A percentile compares a stretch with the other conserved stretches of the same genome.
phyloP scores from a whole-genome alignment of 73 alveolate species.

The Tetrahymena malaccensis region DNA sequence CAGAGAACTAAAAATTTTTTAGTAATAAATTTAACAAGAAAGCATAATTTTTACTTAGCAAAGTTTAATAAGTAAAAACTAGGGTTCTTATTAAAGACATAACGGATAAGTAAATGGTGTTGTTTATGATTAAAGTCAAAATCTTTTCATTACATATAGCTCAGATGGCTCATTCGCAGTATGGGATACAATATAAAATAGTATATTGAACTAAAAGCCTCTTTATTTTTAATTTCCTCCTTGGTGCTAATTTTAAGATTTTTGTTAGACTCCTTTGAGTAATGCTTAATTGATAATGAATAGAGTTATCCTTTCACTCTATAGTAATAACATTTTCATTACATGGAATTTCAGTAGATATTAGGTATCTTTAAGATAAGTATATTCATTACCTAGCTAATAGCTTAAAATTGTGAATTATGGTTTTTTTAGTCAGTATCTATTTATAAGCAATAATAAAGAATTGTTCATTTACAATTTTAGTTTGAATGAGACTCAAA shows the following conservation, averaged over 20 bases:
- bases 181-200: background rate
- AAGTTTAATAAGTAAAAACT: background rate
- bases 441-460: background rate
- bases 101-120: background rate
- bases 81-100: background rate
- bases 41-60: background rate
- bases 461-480: background rate
- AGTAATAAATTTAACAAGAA: background rate
- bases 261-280: background rate
- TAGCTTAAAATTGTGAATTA: background rate
- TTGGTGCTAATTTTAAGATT: background rate
- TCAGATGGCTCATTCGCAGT: background rate
- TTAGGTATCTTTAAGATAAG: background rate
- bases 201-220: background rate
- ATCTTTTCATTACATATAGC: background rate
- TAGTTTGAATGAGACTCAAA: background rate
- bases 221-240: background rate
- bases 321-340: background rate
- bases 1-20: background rate
- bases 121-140: background rate
- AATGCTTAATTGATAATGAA: background rate
- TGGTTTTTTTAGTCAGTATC: background rate
- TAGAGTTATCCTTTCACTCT: background rate
- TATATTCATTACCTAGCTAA: background rate
- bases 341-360: background rate